A percentile compares a stretch with the other conserved stretches of the same genome.
Evolutionary conservation across 495 filamentous ascomycete genomes (phyloP).

Genomic region (Xylaria venustula): DNA sequence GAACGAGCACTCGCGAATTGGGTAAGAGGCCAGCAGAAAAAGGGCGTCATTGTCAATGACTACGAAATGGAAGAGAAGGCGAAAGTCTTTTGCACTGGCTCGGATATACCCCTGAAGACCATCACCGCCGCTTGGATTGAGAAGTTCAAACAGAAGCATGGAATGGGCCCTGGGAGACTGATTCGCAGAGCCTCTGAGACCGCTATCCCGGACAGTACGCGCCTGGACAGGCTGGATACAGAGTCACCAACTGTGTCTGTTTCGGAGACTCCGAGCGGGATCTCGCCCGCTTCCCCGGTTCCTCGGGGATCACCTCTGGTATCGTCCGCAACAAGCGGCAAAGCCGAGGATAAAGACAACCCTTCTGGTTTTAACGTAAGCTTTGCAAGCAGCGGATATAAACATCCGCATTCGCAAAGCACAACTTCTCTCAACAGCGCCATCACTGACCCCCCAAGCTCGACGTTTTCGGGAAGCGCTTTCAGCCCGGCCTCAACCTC

Average conservation of each 20-base stretch:
- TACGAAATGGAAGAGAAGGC: constrained; percentile 86
- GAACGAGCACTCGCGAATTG: constrained; percentile 92
- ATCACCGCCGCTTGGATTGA: constrained; percentile 82
- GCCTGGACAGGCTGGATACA: constrained; percentile 40
- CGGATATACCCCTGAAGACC: constrained; percentile 74
- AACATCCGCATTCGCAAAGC: constrained; percentile 55
- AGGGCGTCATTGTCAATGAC: constrained; percentile 75
- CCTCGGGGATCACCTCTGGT: constrained; percentile 60
- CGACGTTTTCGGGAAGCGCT: constrained; percentile 70
- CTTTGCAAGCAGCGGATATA: constrained; percentile 49
- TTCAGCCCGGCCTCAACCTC: constrained; percentile 84
- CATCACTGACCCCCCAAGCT: constrained; percentile 61
- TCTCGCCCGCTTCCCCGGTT: constrained; percentile 71
- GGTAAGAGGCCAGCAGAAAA: constrained; percentile 75
- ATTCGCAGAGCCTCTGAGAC: constrained; percentile 70
- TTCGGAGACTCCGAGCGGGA: constrained; percentile 66
- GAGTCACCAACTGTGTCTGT: constrained; percentile 51
- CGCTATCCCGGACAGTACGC: constrained; percentile 58
- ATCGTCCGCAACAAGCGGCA: constrained; percentile 64
- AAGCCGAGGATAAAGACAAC: constrained; percentile 59
- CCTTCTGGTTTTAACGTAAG: constrained; percentile 50
- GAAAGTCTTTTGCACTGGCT: constrained; percentile 75
- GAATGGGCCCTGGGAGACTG: constrained; percentile 61
- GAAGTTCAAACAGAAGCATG: constrained; percentile 95
- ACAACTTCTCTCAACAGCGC: constrained; percentile 54